Evolutionary conservation across 1,284 basidiomycete genomes (phyloP).

Genomic region (Cutaneotrichosporon dermatis): DNA sequence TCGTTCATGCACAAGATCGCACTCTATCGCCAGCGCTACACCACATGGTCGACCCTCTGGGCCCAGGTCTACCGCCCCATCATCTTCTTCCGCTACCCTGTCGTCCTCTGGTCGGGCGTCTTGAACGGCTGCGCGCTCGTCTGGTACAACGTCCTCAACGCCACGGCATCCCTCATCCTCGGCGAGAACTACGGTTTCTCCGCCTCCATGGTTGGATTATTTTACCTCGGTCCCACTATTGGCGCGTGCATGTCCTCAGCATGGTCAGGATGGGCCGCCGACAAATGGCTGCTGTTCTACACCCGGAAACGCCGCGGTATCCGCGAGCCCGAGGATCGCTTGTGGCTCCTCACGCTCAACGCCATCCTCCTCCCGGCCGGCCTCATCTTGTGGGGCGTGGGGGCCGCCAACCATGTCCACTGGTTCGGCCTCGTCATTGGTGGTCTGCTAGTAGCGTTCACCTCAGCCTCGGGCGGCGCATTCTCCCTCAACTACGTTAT

Average conservation of each 20-base stretch:
- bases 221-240: slow-evolving; percentile 26
- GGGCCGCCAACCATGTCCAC: slow-evolving; percentile 22
- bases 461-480: slow-evolving; percentile 21
- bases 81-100: slow-evolving; percentile 19
- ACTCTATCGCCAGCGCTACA: slow-evolving; percentile 14
- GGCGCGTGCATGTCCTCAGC: slow-evolving; percentile 19
- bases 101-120: slow-evolving; percentile 23
- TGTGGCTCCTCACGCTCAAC: slow-evolving; percentile 22
- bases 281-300: slow-evolving; percentile 19
- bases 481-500: slow-evolving; percentile 29
- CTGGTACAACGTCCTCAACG: slow-evolving; percentile 30
- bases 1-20: slow-evolving; percentile 8
- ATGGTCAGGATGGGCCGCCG: slow-evolving; percentile 20
- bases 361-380: slow-evolving; percentile 24
- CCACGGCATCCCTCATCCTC: slow-evolving; percentile 19
- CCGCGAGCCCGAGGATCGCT: slow-evolving; percentile 34
- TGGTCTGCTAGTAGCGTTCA: slow-evolving; percentile 21
- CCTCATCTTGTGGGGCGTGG: slow-evolving; percentile 32
- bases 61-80: slow-evolving; percentile 22
- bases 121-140: slow-evolving; percentile 23
- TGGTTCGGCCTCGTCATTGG: slow-evolving; percentile 28
- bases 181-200: slow-evolving; percentile 16
- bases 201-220: slow-evolving; percentile 22
- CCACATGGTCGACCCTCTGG: slow-evolving; percentile 7
- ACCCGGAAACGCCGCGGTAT: slow-evolving; percentile 25